Base-by-base conservation (phyloP, 805 yeast species). In the Metschnikowia kunwiensis region DNA sequence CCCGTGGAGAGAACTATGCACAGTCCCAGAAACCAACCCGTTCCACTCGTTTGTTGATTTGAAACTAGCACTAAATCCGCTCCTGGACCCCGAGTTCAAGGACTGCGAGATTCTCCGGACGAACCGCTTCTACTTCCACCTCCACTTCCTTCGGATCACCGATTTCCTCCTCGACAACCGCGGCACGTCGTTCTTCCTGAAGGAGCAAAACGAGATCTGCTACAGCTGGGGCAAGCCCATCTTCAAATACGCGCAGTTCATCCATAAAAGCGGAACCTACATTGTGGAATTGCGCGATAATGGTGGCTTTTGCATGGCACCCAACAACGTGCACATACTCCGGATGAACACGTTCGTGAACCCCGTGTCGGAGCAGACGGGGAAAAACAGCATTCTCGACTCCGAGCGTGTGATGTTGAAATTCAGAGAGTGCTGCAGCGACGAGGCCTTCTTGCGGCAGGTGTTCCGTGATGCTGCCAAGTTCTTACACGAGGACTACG, bases 191-290 rank as follows among this genome's bases (percentile, higher is more conserved):
- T 79, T 79, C 47, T 73, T 85, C 57, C 57, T 52, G 54, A 69
- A 70, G 32, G 73, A 68, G 27, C 55, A 63, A 28, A 76, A 85
- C 49, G 88, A 86, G 29, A 80, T 89, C 14, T 55, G 69, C 12
- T 91, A 88, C 58, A 84, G 95, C 13, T 91, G 97, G 97, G 97
- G 97, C 2, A 75, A 71, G 39, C 94, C 96, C 2, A 68, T 67
- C 22, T 88, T 85, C 65, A 77, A 80, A 51, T 84, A 77, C 58
- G 87, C 86, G 1, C 98, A 93, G 59, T 94, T 84, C 54, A 82
- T 93, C 33, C 98, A 93, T 57, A 74, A 70, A 40, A 78, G 95
- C 0, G 99, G 99, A 2, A 80, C 86, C 1, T 86, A 89, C 51
- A 78, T 93, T 36, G 95, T 93, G 1, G 97, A 91, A 58, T 68